Evolutionary conservation across 768 basidiomycete species (phyloP), one percentile per base, ranked within the genome.

Genomic region (Lactarius hatsudake): DNA sequence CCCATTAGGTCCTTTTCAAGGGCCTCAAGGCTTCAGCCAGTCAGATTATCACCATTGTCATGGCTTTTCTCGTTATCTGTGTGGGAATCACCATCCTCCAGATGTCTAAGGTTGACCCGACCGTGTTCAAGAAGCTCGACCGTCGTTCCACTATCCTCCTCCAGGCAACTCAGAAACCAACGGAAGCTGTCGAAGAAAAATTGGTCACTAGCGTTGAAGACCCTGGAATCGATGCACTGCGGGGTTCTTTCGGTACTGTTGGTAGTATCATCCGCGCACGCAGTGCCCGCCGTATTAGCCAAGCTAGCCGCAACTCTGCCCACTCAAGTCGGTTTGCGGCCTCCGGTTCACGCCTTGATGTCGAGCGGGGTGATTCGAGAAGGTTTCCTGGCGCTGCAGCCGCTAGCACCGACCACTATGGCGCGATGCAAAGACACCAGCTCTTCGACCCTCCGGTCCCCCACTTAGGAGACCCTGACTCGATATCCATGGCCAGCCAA

Each of bases 21-120:
- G 96, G 96, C 51, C 86, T 98, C 65, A 81, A 88, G 57, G 90
- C 95, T 2, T 82, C 87, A 2, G 87, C 83, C 0, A 78, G 85
- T 2, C 86, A 91, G 71, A 95, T 99, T 62, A 83, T 98, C 60
- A 97, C 95, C 2, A 84, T 98, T 65, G 89, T 96, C 30, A 84
- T 96, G 83, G 96, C 87, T 9, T 98, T 99, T 82, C 77, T 97
- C 69, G 87, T 91, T 66, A 96, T 96, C 63, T 94, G 91, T 73
- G 79, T 93, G 26, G 96, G 96, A 23, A 98, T 98, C 76, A 91
- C 91, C 36, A 88, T 99, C 70, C 87, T 99, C 9, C 97, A 99
- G 78, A 90, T 96, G 86, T 93, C 90, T 75, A 93, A 93, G 79
- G 86, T 98, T 71, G 96, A 99, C 74, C 96, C 97, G 12, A 82